Evolutionary conservation across 2,329 filamentous ascomycete genomes (phyloP).

Genomic region (Colletotrichum destructivum): DNA sequence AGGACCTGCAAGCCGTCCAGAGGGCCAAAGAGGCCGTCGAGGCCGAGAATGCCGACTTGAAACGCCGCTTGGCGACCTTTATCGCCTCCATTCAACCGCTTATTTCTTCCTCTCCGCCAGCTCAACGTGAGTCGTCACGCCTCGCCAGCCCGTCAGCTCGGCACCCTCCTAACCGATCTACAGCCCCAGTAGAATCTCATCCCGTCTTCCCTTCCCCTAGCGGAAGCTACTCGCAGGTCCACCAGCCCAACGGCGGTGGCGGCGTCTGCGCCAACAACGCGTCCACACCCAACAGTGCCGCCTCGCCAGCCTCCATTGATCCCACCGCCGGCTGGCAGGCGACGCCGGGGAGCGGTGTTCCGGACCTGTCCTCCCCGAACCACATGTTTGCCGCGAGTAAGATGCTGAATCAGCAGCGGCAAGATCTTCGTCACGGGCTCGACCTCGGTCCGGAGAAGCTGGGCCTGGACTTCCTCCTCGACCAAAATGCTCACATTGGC

Average conservation of each 20-base stretch:
- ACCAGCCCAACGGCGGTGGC: constrained; percentile 44
- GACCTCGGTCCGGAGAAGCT: constrained; percentile 77
- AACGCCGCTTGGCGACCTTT: constrained; percentile 75
- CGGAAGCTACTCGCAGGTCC: constrained; percentile 38
- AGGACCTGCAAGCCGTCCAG: constrained; percentile 83
- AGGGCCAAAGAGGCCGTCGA: constrained; percentile 83
- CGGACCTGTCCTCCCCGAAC: constrained; percentile 44
- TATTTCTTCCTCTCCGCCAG: constrained; percentile 53
- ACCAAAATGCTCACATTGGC: constrained; percentile 68
- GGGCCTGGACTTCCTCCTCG: constrained; percentile 81
- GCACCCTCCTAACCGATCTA: constrained; percentile 18
- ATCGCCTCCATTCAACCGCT: constrained; percentile 76
- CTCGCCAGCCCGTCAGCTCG: not conserved
- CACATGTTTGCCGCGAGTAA: constrained; percentile 49
- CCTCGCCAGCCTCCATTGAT: constrained; percentile 54
- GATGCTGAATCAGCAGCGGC: constrained; percentile 62
- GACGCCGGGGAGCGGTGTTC: constrained; percentile 31
- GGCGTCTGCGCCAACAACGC: constrained; percentile 50
- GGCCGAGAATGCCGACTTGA: constrained; percentile 85
- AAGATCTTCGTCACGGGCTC: constrained; percentile 68
- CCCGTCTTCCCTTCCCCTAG: constrained; percentile 52
- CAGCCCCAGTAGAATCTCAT: constrained; percentile 47
- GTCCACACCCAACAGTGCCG: constrained; percentile 57
- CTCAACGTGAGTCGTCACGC: constrained; percentile 32
- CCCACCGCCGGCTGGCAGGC: constrained; percentile 35